Conservation (phyloP, 2,329 filamentous ascomycete species). For the Hortaea werneckii region DNA sequence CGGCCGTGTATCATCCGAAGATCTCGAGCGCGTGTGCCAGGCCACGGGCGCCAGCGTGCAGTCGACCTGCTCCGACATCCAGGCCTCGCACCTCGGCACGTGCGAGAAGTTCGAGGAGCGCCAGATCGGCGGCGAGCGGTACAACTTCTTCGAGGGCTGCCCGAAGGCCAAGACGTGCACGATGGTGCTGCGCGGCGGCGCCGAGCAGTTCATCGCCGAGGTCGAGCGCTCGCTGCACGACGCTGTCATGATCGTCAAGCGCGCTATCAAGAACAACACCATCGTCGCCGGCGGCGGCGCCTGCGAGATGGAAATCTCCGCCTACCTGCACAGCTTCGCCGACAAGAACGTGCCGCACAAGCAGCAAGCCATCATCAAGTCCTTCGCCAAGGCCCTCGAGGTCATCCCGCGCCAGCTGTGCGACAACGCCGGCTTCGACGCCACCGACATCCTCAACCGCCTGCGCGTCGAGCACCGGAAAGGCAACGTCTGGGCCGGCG, state of each 20-base stretch:
- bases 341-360: conserved; percentile 89
- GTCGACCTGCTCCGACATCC: conserved; percentile 94
- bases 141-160: conserved; percentile 97
- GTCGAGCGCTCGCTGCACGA: conserved; percentile 96
- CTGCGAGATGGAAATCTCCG: conserved; percentile 91
- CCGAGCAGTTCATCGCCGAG: conserved; percentile 98
- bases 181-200: conserved; percentile 83
- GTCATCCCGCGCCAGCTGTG: conserved; percentile 94
- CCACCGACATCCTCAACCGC: conserved; percentile 94
- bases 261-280: conserved; percentile 84
- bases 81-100: conserved; percentile 74
- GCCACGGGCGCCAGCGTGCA: conserved; percentile 87
- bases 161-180: conserved; percentile 95
- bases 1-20: conserved; percentile 79
- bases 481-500: conserved; percentile 86
- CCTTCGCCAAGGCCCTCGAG: conserved; percentile 93
- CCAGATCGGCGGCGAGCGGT: conserved; percentile 93
- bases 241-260: conserved; percentile 99
- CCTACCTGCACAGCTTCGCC: conserved; percentile 84
- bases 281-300: conserved; percentile 95
- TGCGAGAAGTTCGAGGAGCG: conserved; percentile 89
- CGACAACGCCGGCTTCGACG: conserved; percentile 97
- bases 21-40: conserved; percentile 92
- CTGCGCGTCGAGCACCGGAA: conserved; percentile 93
- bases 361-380: conserved; percentile 95